These are phyloP conservation scores for Leccinum subspadiceum DNA, from an alignment of 1,284 basidiomycete genomes.

Conservation along the genomic window DNA sequence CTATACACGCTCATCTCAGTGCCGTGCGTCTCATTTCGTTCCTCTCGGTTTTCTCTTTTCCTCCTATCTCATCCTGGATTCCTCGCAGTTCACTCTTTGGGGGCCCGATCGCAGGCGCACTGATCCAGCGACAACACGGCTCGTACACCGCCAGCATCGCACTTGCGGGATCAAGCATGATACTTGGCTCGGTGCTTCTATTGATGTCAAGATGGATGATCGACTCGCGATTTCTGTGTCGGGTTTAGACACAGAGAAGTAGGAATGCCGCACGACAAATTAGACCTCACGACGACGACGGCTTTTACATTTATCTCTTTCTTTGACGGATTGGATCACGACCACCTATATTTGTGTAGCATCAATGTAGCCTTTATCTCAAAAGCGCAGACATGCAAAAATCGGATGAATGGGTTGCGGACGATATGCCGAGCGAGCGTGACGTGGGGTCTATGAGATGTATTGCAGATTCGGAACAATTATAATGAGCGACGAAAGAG, in stretches of 20 bases:
- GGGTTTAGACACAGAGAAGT: conserved; percentile 19
- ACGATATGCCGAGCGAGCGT: conserved; percentile 1
- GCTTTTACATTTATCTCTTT: neutral
- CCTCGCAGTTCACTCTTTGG: conserved; percentile 53
- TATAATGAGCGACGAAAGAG: conserved; percentile 20
- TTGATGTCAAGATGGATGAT: conserved; percentile 47
- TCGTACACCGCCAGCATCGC: conserved; percentile 52
- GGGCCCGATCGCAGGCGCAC: conserved; percentile 55
- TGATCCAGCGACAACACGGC: conserved; percentile 45
- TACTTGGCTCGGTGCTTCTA: conserved; percentile 55
- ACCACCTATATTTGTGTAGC: conserved; percentile 22
- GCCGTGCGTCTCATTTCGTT: conserved; percentile 48
- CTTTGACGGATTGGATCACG: conserved; percentile 16
- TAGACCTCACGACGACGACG: neutral
- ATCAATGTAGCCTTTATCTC: conserved; percentile 31
- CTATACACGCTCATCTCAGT: conserved; percentile 62
- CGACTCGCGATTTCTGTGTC: conserved; percentile 37
- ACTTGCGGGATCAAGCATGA: conserved; percentile 56
- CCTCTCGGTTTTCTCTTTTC: neutral
- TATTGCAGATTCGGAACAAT: conserved; percentile 29
- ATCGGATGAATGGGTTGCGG: conserved; percentile 5
- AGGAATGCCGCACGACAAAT: neutral
- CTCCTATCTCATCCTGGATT: conserved; percentile 2
- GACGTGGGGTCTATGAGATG: conserved; percentile 23
- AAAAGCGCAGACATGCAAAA: conserved; percentile 8